These are phyloP conservation scores for Aspergillus sp. DNA, from an alignment of 2,329 filamentous ascomycete species.

Conservation along the genomic window DNA sequence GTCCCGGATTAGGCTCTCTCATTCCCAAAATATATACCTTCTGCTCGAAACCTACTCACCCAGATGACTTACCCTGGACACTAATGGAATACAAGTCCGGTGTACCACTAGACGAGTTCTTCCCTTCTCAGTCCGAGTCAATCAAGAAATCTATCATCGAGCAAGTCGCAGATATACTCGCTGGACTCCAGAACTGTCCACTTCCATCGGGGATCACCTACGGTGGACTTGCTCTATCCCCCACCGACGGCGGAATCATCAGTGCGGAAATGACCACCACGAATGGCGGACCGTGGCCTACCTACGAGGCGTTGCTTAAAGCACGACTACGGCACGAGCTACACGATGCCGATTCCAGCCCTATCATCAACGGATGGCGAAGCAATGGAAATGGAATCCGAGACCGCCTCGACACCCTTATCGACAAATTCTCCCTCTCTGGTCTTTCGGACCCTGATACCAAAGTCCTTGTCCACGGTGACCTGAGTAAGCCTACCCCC, in stretches of 20 bases:
- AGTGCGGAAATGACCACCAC: not conserved
- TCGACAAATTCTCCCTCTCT: too few relatives aligned
- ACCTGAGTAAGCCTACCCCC: too few relatives aligned
- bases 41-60: not conserved
- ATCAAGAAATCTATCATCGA: not conserved
- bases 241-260: not conserved
- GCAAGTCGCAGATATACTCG: not conserved
- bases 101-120: not conserved
- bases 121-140: too few relatives aligned
- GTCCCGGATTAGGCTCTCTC: not conserved
- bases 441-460: too few relatives aligned
- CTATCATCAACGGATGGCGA: not conserved
- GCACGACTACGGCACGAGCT: not conserved
- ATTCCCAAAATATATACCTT: not conserved
- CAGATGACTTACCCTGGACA: not conserved
- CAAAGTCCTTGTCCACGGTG: too few relatives aligned
- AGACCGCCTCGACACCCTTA: too few relatives aligned
- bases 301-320: rapidly evolving
- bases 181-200: not conserved
- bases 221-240: too few relatives aligned
- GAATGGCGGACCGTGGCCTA: not conserved
- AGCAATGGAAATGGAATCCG: not conserved
- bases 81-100: not conserved
- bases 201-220: too few relatives aligned
- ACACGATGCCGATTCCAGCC: not conserved